phyloP scores from a whole-genome alignment of 208 protist species.

The Trypanosoma grayi region DNA sequence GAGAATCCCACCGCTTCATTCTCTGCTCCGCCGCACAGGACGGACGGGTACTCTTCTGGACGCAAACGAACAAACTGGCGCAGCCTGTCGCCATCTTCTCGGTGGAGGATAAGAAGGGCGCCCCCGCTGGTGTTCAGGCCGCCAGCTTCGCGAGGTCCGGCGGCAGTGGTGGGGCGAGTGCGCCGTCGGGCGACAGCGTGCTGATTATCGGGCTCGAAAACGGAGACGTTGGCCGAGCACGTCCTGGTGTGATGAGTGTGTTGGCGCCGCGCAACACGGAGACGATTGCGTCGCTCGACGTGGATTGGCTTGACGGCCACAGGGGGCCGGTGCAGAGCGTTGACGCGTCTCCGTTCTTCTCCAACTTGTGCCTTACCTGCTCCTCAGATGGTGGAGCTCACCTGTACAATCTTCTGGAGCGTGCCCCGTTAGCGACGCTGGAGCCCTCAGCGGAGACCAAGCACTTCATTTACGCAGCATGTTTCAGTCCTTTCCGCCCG shows the following conservation, averaged over 20 bases:
- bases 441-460: constrained; percentile 80
- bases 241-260: constrained; percentile 28
- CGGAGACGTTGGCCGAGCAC: constrained; percentile 82
- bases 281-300: constrained; percentile 40
- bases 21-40: constrained; percentile 75
- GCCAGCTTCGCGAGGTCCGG: constrained; percentile 36
- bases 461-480: constrained; percentile 80
- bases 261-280: neutral
- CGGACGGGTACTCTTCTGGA: constrained; percentile 81
- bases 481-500: constrained; percentile 86
- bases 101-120: constrained; percentile 52
- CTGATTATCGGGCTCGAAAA: constrained; percentile 83
- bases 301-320: constrained; percentile 77
- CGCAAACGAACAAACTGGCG: constrained; percentile 53
- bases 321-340: constrained; percentile 76
- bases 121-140: constrained; percentile 55
- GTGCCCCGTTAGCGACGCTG: constrained; percentile 59
- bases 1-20: constrained; percentile 56
- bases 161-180: constrained; percentile 13
- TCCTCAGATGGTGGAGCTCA: constrained; percentile 83
- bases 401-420: constrained; percentile 79
- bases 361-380: constrained; percentile 83
- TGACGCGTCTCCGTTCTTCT: constrained; percentile 80
- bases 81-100: constrained; percentile 54
- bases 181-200: constrained; percentile 50